Conservation (phyloP, 257 asterid species). For the Plantago major region DNA sequence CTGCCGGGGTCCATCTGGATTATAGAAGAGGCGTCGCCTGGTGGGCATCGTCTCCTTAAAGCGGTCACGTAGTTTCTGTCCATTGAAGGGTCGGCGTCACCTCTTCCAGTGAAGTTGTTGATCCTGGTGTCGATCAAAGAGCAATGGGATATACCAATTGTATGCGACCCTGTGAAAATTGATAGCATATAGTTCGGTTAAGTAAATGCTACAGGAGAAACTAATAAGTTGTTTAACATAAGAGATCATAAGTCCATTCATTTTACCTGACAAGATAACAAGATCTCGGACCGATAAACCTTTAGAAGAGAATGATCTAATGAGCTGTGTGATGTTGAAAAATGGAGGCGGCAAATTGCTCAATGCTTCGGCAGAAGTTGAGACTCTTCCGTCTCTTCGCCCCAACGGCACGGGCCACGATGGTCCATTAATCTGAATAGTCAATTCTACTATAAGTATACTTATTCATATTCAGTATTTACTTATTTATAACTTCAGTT, state of each 20-base stretch:
- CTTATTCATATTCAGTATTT: too few species aligned
- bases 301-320: slow-evolving; percentile 37
- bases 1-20: slow-evolving; percentile 57
- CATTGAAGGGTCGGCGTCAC: slow-evolving; percentile 48
- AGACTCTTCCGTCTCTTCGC: slow-evolving; percentile 64
- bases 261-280: slow-evolving; percentile 46
- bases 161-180: slow-evolving; percentile 40
- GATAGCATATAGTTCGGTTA: too few species aligned
- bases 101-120: slow-evolving; percentile 51
- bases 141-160: slow-evolving; percentile 56
- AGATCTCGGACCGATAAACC: slow-evolving; percentile 50
- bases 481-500: too few species aligned
- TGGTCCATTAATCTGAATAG: slow-evolving; percentile 46
- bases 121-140: slow-evolving; percentile 33
- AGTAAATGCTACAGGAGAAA: too few species aligned
- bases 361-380: slow-evolving; percentile 40
- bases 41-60: slow-evolving; percentile 27
- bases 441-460: too few species aligned
- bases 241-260: too few species aligned
- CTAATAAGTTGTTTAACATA: too few species aligned
- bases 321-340: slow-evolving; percentile 44
- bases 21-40: slow-evolving; percentile 24
- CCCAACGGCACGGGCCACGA: slow-evolving; percentile 66
- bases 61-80: slow-evolving; percentile 30
- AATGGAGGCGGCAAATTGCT: slow-evolving; percentile 59